Evolutionary conservation across 345 rosid species (phyloP).

Genomic region (Brassica cretica): DNA sequence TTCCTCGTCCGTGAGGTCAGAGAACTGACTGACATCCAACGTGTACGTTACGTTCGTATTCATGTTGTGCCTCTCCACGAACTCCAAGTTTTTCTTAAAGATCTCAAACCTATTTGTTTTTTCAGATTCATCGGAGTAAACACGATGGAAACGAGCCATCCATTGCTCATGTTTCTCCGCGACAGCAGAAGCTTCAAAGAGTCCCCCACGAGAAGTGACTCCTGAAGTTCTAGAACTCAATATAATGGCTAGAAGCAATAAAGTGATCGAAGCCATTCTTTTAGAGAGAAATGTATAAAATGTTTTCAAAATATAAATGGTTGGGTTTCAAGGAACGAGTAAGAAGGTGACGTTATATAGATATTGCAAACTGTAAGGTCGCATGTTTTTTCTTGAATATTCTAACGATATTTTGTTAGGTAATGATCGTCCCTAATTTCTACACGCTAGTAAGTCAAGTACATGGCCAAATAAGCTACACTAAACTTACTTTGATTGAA

Average conservation of each 20-base stretch:
- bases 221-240: neutral
- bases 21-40: slow-evolving; percentile 4
- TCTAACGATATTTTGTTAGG: neutral
- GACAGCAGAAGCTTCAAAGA: slow-evolving; percentile 37
- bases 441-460: neutral
- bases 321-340: slow-evolving; percentile 4
- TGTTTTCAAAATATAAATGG: neutral
- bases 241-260: slow-evolving; percentile 16
- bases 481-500: neutral
- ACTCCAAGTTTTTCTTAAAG: slow-evolving; percentile 49
- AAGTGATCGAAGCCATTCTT: slow-evolving; percentile 12
- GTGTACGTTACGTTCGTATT: slow-evolving; percentile 7
- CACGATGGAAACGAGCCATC: slow-evolving; percentile 42
- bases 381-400: neutral
- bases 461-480: neutral
- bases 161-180: slow-evolving; percentile 46
- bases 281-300: neutral
- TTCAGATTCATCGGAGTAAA: slow-evolving; percentile 38
- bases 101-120: slow-evolving; percentile 39
- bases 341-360: neutral
- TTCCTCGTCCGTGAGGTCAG: neutral
- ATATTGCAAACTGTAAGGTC: neutral
- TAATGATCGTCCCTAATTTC: neutral
- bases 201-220: slow-evolving; percentile 22
- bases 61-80: slow-evolving; percentile 44